Percentiles rank a stretch among this genome's conserved stretches.
These are phyloP conservation scores for Brasilioporus rufonigricans DNA, from an alignment of 768 basidiomycete genomes.

Conservation along the genomic window DNA sequence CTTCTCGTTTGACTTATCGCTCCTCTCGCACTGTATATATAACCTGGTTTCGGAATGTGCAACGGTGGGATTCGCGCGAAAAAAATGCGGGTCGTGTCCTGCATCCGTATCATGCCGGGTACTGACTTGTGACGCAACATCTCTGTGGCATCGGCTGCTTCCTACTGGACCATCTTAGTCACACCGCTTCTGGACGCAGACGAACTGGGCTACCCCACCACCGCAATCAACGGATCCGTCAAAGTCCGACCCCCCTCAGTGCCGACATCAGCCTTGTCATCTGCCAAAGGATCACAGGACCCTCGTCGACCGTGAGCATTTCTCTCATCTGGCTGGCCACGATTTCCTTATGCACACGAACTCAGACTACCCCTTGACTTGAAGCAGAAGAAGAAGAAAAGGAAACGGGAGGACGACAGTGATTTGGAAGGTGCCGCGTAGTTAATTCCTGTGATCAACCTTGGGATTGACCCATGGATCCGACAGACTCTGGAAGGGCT, in stretches of 20 bases:
- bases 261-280: conserved; percentile 45
- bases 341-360: not conserved
- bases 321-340: conserved; percentile 17
- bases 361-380: conserved; percentile 44
- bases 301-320: conserved; percentile 57
- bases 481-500: conserved; percentile 48
- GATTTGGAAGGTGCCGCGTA: conserved; percentile 60
- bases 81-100: not conserved
- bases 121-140: conserved; percentile 6
- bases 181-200: conserved; percentile 54
- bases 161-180: conserved; percentile 21
- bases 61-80: conserved; percentile 12
- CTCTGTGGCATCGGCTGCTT: conserved; percentile 13
- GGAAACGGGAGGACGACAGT: conserved; percentile 77
- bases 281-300: conserved; percentile 56
- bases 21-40: not conserved
- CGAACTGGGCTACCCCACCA: conserved; percentile 38
- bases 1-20: conserved; percentile 18
- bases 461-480: conserved; percentile 6
- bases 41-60: conserved; percentile 4
- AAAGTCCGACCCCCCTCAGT: conserved; percentile 51
- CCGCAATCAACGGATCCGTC: conserved; percentile 33
- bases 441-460: not conserved
- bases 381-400: conserved; percentile 84
- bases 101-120: not conserved